Evolutionary conservation across 2,329 filamentous ascomycete species (phyloP).

Genomic region (Stagonosporopsis chrysanthemi): DNA sequence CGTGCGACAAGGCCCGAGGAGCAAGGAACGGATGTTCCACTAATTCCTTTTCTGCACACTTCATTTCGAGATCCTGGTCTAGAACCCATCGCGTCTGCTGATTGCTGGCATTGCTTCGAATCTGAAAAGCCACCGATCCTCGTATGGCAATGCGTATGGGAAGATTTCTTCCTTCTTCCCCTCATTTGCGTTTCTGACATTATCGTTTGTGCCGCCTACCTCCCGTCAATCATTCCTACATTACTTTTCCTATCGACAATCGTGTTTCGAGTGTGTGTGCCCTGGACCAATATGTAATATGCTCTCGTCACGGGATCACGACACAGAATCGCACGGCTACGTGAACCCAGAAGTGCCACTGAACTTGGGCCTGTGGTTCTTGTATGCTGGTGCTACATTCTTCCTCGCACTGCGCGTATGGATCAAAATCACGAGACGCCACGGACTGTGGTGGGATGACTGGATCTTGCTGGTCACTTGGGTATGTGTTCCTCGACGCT

Average conservation of each 20-base stretch:
- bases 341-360: slow-evolving; percentile 48
- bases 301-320: slow-evolving; percentile 34
- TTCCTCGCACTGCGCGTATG: slow-evolving; percentile 49
- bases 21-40: slow-evolving; percentile 35
- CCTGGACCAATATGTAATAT: slow-evolving; percentile 31
- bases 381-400: slow-evolving; percentile 48
- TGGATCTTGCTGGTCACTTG: slow-evolving; percentile 49
- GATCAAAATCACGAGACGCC: slow-evolving; percentile 49
- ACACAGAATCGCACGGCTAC: slow-evolving; percentile 33
- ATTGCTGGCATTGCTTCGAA: slow-evolving; percentile 24
- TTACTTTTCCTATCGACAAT: slow-evolving; percentile 19
- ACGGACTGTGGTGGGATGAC: slow-evolving; percentile 53
- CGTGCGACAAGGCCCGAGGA: slow-evolving; percentile 24
- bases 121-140: slow-evolving; percentile 30
- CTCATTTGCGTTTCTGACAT: slow-evolving; percentile 22
- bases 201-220: slow-evolving; percentile 12
- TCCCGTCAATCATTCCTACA: slow-evolving; percentile 14
- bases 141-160: slow-evolving; percentile 20
- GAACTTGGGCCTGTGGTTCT: slow-evolving; percentile 50
- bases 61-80: slow-evolving; percentile 31
- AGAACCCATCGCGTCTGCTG: slow-evolving; percentile 25
- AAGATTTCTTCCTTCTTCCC: slow-evolving; percentile 22
- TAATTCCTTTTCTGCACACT: slow-evolving; percentile 30
- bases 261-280: slow-evolving; percentile 19
- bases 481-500: slow-evolving; percentile 35